Conservation (phyloP, 768 basidiomycete species). For the Kwoniella europaea region DNA sequence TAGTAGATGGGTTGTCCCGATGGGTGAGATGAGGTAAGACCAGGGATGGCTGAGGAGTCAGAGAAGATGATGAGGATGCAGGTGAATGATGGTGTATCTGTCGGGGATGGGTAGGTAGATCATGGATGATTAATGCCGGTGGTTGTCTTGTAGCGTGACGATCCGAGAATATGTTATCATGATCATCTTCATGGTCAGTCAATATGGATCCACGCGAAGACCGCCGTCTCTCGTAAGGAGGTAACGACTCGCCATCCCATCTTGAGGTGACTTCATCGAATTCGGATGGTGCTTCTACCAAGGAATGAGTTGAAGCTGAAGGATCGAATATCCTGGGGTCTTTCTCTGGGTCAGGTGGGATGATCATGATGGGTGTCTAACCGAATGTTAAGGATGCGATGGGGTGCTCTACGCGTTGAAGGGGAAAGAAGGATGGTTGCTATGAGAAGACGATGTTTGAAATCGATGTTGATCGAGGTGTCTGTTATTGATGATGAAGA, state of each 20-base stretch:
- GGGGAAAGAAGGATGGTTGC: too few species aligned
- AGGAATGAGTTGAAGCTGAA: constrained; percentile 37
- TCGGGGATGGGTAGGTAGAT: constrained; percentile 7
- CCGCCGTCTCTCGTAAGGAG: constrained; percentile 40
- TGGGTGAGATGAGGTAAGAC: constrained; percentile 12
- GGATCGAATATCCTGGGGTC: constrained; percentile 42
- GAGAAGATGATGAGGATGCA: constrained; percentile 25
- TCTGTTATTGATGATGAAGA: not conserved
- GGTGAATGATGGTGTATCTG: constrained; percentile 8
- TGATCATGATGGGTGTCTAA: constrained; percentile 45
- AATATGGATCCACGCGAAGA: constrained; percentile 12
- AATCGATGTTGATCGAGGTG: not conserved
- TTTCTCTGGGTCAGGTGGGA: constrained; percentile 56
- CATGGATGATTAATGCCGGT: constrained; percentile 11
- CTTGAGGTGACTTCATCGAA: constrained; percentile 21
- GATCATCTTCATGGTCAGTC: constrained; percentile 6
- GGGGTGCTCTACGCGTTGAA: not conserved
- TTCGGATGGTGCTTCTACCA: constrained; percentile 27
- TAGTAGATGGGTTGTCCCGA: not conserved
- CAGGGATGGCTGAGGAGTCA: constrained; percentile 4
- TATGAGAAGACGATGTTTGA: not conserved
- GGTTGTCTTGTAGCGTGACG: not conserved
- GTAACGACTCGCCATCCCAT: constrained; percentile 37
- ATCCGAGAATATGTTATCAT: constrained; percentile 12
- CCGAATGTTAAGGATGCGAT: not conserved